Conservation (phyloP, 495 filamentous ascomycete genomes). For the Lophium mytilinum region DNA sequence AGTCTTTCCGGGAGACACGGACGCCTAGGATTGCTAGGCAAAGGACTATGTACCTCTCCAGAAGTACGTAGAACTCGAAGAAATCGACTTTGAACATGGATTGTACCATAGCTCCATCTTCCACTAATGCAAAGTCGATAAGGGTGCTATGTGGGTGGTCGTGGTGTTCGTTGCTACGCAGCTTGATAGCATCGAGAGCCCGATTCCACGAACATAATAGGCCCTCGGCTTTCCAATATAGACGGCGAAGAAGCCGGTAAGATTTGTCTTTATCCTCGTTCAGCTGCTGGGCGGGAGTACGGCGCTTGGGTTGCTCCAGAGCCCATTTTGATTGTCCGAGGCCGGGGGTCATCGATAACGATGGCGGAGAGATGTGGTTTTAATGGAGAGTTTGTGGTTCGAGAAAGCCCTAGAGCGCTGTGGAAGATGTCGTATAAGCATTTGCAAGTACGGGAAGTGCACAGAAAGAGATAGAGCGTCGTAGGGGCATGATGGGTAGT, state of each 20-base stretch:
- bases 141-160: not conserved
- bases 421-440: too few species aligned
- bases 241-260: slow-evolving; percentile 7
- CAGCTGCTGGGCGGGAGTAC: slow-evolving; percentile 8
- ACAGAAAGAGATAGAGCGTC: too few species aligned
- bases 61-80: slow-evolving; percentile 59
- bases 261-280: slow-evolving; percentile 19
- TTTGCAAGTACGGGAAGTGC: too few species aligned
- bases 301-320: not conserved
- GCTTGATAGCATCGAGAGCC: slow-evolving; percentile 11
- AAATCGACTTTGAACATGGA: slow-evolving; percentile 63
- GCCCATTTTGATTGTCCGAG: not conserved
- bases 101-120: not conserved
- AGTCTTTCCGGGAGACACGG: slow-evolving; percentile 23
- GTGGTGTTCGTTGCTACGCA: not conserved
- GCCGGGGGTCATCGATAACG: not conserved
- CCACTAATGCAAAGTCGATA: slow-evolving; percentile 3
- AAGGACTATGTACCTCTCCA: slow-evolving; percentile 57
- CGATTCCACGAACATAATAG: slow-evolving; percentile 10
- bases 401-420: too few species aligned
- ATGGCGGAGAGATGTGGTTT: not conserved
- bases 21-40: slow-evolving; percentile 51
- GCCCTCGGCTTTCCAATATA: slow-evolving; percentile 21
- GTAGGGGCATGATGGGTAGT: too few species aligned
- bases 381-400: too few species aligned